Base-by-base conservation (phyloP, 2,329 filamentous ascomycete species). In the Trichoderma oligosporum region DNA sequence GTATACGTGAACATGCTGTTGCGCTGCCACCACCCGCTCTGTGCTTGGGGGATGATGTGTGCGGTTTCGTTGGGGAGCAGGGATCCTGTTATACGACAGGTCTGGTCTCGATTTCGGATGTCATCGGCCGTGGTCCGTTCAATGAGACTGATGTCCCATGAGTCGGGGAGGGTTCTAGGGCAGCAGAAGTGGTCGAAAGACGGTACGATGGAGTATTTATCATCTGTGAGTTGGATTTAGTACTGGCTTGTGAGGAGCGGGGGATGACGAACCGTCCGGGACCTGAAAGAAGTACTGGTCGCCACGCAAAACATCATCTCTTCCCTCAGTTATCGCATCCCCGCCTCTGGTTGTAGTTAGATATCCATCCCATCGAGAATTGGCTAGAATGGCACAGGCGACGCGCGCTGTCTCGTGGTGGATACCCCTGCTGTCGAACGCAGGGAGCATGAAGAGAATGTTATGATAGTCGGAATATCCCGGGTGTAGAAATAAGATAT, bases 341-440 rank as follows among this genome's bases (percentile, higher is more conserved):
- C 38, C 38, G 38, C 12, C 14, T 41, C 38, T 41, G 12, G 46
- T 60, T 6, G 24, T 33, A 22, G 58, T 53, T 11, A 60, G 24
- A 53, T 39, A 60, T 12, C 58, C 53, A 46, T 57, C 53, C 52
- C 39, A 60, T 14, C 33, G 16, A n/a, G 38, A 56, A 20, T 56
- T 53, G 14, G 58, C 53, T 11, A 59, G 51, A 22, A 59, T 41
- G 16, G 58, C 53, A 38, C 46, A 57, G 47, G 58, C 53, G 45
- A 56, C 45, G 18, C 46, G 53, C 11, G 58, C 58, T 45, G 58
- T 60, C 33, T 56, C 47, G 35, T 60, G 53, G 44, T 57, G 47
- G 45, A 60, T 57, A 12, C 58, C 58, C 12, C 39, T 9, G 35
- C 22, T 20, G 35, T 57, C 47, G 14, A 60, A 42, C 20, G 53